Evolutionary conservation across 2,329 filamentous ascomycete species (phyloP).

Genomic region (Colletotrichum filicis): DNA sequence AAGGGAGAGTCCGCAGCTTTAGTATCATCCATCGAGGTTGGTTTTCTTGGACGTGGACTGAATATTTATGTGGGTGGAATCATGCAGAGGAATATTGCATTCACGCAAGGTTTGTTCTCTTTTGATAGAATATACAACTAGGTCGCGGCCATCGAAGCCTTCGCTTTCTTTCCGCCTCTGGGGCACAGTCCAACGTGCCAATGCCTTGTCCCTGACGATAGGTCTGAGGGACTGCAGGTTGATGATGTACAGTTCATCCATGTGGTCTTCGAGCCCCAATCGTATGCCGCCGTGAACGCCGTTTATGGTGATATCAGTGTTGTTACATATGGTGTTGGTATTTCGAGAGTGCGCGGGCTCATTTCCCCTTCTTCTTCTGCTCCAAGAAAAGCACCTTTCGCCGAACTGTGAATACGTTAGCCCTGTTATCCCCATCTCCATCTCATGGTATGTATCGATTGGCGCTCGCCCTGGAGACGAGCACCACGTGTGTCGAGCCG

Average conservation of each 20-base stretch:
- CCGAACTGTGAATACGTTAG: constrained; percentile 70
- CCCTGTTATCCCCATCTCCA: background rate
- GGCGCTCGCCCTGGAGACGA: background rate
- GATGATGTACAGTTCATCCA: constrained; percentile 2
- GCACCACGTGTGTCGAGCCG: background rate
- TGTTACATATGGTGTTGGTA: constrained; percentile 30
- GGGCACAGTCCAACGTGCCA: background rate
- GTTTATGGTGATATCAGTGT: constrained; percentile 34
- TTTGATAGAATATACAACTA: constrained; percentile 26
- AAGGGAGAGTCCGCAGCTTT: background rate
- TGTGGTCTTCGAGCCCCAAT: constrained; percentile 24
- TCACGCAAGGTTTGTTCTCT: background rate
- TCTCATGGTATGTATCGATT: background rate
- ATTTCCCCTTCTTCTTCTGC: constrained; percentile 81
- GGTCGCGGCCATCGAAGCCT: constrained; percentile 2
- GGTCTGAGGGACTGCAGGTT: background rate
- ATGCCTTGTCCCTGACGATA: background rate
- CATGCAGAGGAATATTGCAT: background rate
- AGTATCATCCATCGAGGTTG: background rate
- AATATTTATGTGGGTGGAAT: background rate
- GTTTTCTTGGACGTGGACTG: background rate
- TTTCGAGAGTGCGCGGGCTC: constrained; percentile 34
- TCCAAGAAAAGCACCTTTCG: constrained; percentile 97
- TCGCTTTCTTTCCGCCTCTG: background rate
- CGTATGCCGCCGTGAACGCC: constrained; percentile 35